Evolutionary conservation across 148 eudicot species (phyloP), one percentile per base, ranked within the genome.

Genomic region (Amaranthus cruentus): DNA sequence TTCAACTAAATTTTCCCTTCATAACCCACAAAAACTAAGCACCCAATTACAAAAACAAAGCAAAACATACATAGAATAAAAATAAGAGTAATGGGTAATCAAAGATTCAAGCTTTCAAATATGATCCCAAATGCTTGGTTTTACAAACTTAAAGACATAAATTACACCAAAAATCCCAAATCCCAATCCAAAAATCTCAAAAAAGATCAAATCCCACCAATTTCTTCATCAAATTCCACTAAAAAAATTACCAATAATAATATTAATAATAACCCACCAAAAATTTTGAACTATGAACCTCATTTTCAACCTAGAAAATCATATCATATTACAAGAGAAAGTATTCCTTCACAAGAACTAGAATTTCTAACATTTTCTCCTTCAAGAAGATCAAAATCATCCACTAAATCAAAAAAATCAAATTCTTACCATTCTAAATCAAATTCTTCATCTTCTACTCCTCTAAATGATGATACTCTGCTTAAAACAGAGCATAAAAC

Each of bases 311-410:
- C 76, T 10, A 60, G 80, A 49, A 76, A 77, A 68, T 92, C 97
- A n/a, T 89, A 92, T 79, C 83, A 92, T 66, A 83, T 88, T 69
- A 73, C 86, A 5, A 81, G 97, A 83, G 92, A 89, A 12, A 80
- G 81, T 70, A 66, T 62, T 13, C 69, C 59, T 14, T 66, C 55
- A 52, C 47, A 74, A 6, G 78, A 76, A 21, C 28, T 57, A 15
- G 70, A 77, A 11, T 83, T 81, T 47, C 83, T 82, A 0, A 81
- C 53, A 18, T 0, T 54, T n/a, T 47, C 71, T 10, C 77, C 81
- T 63, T 74, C 77, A 9, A 64, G 75, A 7, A 79, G 65, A 53
- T 74, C 78, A 57, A 79, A 79, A 43, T 75, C 82, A 54, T 51
- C 55, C 3, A 42, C 76, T 2, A 78, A 68, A 55, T 61, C 83